These are phyloP conservation scores for Arachis stenosperma DNA, from an alignment of 306 rosid species.

Conservation along the genomic window DNA sequence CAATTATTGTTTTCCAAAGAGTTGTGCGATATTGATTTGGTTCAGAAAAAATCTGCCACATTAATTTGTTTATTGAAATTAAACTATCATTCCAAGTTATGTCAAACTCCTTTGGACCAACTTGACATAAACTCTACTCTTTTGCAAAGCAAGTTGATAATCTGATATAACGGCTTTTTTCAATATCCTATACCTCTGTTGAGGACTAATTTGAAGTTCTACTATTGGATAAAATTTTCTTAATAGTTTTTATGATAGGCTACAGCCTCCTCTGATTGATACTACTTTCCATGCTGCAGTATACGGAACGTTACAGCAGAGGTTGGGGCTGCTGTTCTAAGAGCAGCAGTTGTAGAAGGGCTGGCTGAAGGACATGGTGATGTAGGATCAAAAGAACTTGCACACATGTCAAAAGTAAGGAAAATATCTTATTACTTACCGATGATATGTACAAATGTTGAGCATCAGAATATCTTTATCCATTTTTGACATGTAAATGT, in stretches of 20 bases:
- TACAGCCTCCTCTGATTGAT: constrained; percentile 24
- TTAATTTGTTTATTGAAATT: no score
- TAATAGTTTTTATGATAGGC: not conserved
- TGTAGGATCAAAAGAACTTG: constrained; percentile 68
- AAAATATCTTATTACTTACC: constrained; percentile 23
- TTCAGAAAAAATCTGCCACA: no score
- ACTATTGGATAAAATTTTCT: not conserved
- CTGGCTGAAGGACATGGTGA: constrained; percentile 83
- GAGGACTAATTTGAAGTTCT: no score
- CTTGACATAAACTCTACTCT: no score
- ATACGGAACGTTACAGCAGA: constrained; percentile 77
- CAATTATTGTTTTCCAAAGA: no score
- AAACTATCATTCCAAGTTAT: no score
- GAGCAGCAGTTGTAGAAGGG: constrained; percentile 76
- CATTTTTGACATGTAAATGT: constrained; percentile 9
- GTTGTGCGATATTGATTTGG: no score
- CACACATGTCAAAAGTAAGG: constrained; percentile 76
- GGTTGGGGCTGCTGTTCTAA: constrained; percentile 93
- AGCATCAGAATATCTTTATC: no score
- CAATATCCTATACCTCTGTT: no score
- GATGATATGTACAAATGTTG: not conserved
- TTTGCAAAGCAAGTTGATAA: no score
- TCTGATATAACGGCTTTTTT: no score
- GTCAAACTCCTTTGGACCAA: no score
- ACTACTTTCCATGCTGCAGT: constrained; percentile 51